Percentiles rank a stretch among this genome's conserved stretches.
These are phyloP conservation scores for Thielaviopsis musarum DNA, from an alignment of 2,329 filamentous ascomycete species.

Conservation along the genomic window DNA sequence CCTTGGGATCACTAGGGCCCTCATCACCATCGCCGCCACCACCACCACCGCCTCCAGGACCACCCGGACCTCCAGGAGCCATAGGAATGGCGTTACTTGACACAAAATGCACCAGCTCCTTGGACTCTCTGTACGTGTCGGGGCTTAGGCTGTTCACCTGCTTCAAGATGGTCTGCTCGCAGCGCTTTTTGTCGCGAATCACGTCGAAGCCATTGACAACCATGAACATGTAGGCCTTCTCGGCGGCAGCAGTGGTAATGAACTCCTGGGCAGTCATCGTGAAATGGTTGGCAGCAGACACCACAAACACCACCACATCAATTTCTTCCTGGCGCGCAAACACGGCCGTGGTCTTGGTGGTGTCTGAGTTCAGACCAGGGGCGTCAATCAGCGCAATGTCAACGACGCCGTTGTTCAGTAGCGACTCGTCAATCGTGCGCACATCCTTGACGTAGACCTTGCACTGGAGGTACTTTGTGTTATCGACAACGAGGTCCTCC, in stretches of 20 bases:
- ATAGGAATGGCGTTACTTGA: slow-evolving; percentile 90
- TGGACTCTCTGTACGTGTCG: slow-evolving; percentile 78
- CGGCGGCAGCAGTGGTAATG: slow-evolving; percentile 83
- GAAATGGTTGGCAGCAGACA: slow-evolving; percentile 94
- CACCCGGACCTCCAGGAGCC: slow-evolving; percentile 38
- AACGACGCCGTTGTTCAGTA: slow-evolving; percentile 93
- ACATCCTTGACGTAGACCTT: slow-evolving; percentile 93
- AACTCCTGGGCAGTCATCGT: slow-evolving; percentile 97
- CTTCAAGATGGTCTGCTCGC: slow-evolving; percentile 82
- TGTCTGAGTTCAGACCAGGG: slow-evolving; percentile 87
- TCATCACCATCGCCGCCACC: slow-evolving; percentile 35
- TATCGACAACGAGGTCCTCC: slow-evolving; percentile 80
- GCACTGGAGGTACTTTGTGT: slow-evolving; percentile 78
- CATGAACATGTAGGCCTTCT: slow-evolving; percentile 98
- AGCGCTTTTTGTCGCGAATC: slow-evolving; percentile 80
- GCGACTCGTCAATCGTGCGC: slow-evolving; percentile 73
- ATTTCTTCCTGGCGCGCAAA: slow-evolving; percentile 97
- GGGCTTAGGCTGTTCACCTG: slow-evolving; percentile 81
- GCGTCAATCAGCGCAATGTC: slow-evolving; percentile 97
- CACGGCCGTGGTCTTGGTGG: slow-evolving; percentile 89
- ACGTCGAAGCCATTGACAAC: slow-evolving; percentile 96
- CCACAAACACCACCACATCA: slow-evolving; percentile 95
- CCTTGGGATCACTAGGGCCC: slow-evolving; percentile 36
- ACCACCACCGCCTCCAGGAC: slow-evolving; percentile 25
- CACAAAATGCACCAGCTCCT: slow-evolving; percentile 91